Evolutionary conservation across 495 filamentous ascomycete species (phyloP).

Genomic region (Penicillium verhagenii): DNA sequence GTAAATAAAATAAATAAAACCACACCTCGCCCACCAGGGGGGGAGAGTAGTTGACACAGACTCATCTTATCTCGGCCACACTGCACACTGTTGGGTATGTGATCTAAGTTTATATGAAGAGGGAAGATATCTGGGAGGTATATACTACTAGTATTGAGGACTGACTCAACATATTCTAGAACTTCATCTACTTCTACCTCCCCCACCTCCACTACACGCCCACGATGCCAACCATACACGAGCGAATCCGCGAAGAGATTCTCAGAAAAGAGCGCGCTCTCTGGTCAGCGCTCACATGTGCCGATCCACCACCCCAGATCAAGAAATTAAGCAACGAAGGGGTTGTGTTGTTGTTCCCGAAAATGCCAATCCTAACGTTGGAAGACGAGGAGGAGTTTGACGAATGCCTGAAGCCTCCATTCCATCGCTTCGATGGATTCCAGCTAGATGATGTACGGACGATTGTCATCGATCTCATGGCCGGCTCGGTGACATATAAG

Average conservation of each 20-base stretch:
- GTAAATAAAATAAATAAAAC: slow-evolving; percentile 10
- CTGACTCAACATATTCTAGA: background rate
- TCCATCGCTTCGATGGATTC: slow-evolving; percentile 45
- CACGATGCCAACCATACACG: slow-evolving; percentile 44
- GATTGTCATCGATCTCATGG: slow-evolving; percentile 49
- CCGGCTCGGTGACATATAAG: slow-evolving; percentile 39
- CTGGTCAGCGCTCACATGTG: slow-evolving; percentile 46
- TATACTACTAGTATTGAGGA: no score
- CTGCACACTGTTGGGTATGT: background rate
- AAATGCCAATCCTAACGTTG: slow-evolving; percentile 35
- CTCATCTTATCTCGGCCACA: background rate
- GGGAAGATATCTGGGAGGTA: background rate
- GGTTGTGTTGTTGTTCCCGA: slow-evolving; percentile 40
- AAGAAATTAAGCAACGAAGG: slow-evolving; percentile 36
- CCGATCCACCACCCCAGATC: slow-evolving; percentile 40
- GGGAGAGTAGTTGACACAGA: no score
- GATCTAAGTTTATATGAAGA: background rate
- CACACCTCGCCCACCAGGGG: background rate
- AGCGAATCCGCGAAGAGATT: slow-evolving; percentile 46
- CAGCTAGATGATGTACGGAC: slow-evolving; percentile 38
- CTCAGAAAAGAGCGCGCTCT: slow-evolving; percentile 39
- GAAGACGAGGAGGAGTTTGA: slow-evolving; percentile 27
- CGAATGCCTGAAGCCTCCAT: slow-evolving; percentile 35
- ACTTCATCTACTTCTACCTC: background rate
- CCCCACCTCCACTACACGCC: slow-evolving; percentile 6